Evolutionary conservation across 352 stramenopile genomes (phyloP), one percentile per base, ranked within the genome.

Genomic region (Phytopythium montanum): DNA sequence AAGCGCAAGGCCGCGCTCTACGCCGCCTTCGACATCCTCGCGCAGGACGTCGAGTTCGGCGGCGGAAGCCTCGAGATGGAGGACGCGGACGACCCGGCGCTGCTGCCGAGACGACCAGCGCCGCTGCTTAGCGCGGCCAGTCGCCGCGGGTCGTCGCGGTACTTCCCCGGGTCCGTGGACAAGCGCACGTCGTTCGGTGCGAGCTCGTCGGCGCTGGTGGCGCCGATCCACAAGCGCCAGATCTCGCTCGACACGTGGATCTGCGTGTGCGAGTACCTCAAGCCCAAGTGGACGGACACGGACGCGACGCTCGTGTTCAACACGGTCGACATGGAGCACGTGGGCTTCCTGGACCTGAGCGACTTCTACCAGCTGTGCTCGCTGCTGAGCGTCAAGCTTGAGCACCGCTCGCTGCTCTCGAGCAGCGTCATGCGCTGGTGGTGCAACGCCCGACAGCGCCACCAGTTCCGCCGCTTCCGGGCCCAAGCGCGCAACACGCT

Each of bases 331-430:
- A 75, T 87, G 2, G 71, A 86, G 36, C 81, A 90, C 58, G 60
- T 81, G 4, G 80, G 77, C 3, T 81, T 78, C 54, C 58, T 92
- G 16, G 72, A 88, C 44, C 60, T 92, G 21, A 73, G 72, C 29
- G 75, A 88, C 44, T 92, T 94, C 56, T 91, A 90, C 54, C 76
- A 94, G 58, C 67, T 94, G 16, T 89, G 80, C 48, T 90, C 85
- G 39, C 61, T 92, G 21, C 69, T 94, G 23, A 92, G 81, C 45
- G 79, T 90, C 12, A 76, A 87, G 36, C 68, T 92, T 2, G 82
- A 89, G 58, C 74, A 68, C 12, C 68, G 69, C 21, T 76, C 77
- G 23, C 60, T 80, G 3, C 61, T 79, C 33, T 84, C 74, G 8
- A 76, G 73, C 44, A 76, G 65, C 41, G 48, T 72, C 28, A 76